Conservation (phyloP, 805 yeast genomes). For the Nakazawaea wickerhamii region DNA sequence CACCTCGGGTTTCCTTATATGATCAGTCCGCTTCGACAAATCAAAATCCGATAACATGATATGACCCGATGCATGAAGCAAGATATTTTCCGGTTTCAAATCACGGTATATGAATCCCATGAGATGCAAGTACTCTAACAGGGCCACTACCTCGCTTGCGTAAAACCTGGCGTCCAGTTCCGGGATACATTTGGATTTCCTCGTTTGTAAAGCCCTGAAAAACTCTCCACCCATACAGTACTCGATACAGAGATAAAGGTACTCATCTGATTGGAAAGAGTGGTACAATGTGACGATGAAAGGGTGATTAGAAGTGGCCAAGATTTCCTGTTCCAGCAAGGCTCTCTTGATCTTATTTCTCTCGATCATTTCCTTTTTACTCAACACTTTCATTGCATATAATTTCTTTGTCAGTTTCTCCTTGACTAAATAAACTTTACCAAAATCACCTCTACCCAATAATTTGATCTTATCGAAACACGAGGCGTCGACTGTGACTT, state of each 20-base stretch:
- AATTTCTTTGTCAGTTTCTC: conserved; percentile 70
- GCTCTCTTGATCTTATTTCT: conserved; percentile 93
- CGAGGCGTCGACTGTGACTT: conserved; percentile 77
- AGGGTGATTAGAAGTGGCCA: conserved; percentile 94
- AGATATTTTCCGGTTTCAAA: conserved; percentile 91
- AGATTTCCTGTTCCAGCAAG: conserved; percentile 92
- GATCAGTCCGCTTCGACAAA: conserved; percentile 80
- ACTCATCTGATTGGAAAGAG: conserved; percentile 92
- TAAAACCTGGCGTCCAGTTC: conserved; percentile 91
- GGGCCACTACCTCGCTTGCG: conserved; percentile 96
- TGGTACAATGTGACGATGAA: conserved; percentile 95
- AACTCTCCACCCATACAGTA: conserved; percentile 99
- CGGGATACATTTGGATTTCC: conserved; percentile 76
- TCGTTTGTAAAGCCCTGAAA: conserved; percentile 89
- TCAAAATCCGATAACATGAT: conserved; percentile 97
- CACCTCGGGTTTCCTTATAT: conserved; percentile 71
- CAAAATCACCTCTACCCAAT: conserved; percentile 97
- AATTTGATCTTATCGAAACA: conserved; percentile 85
- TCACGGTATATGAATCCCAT: conserved; percentile 98
- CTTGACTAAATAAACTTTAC: conserved; percentile 87
- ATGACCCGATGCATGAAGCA: conserved; percentile 94
- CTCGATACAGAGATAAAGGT: conserved; percentile 92
- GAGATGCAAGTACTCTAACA: conserved; percentile 88
- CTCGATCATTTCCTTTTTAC: conserved; percentile 90
- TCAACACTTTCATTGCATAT: conserved; percentile 89